Evolutionary conservation across 345 rosid genomes (phyloP), one percentile per base, ranked within the genome.

Genomic region (Pseudoturritis turrita): DNA sequence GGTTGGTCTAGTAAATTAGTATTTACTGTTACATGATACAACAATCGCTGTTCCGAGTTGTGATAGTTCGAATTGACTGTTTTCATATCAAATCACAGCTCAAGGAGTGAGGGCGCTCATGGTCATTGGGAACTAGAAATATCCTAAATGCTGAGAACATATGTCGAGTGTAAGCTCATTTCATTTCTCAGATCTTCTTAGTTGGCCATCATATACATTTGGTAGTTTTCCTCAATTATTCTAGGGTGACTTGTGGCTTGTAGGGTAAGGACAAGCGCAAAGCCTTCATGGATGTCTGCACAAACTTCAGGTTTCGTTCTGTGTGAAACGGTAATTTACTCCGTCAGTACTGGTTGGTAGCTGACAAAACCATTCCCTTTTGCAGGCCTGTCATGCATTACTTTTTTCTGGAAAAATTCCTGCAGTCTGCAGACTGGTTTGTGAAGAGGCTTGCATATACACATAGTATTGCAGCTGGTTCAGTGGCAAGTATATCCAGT

Each of bases 371-470:
- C 65, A 56, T 53, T 63, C 52, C 65, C 37, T 80, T 74, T 56
- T 73, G 80, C 92, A 93, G 98, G 82, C 96, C 98, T 70, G 97
- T 94, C 53, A 81, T 94, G 97, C 98, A 91, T 84, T 78, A 91
- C 71, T 94, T 94, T 78, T 94, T 94, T 69, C 72, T 91, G 73
- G 98, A 94, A 77, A 91, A 89, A 54, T 94, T 91, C 73, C 74
- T 84, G 74, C 90, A 84, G 75, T 97, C 97, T 19, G 88, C 97
- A 74, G 96, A 88, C 81, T 91, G 98, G 98, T 94, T 91, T 88
- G 97, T 89, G 85, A 94, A 88, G 83, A 85, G 98, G 83, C 97
- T 94, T 69, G 97, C 97, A 23, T 94, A 88, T 78, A 85, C 97
- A 10, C 88, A 95, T 71, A 91, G 98, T 78, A 91, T 94, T 43